A percentile compares a stretch with the other conserved stretches of the same genome.
These are phyloP conservation scores for Kregervanrija delftensis DNA, from an alignment of 805 yeast genomes.

Conservation along the genomic window DNA sequence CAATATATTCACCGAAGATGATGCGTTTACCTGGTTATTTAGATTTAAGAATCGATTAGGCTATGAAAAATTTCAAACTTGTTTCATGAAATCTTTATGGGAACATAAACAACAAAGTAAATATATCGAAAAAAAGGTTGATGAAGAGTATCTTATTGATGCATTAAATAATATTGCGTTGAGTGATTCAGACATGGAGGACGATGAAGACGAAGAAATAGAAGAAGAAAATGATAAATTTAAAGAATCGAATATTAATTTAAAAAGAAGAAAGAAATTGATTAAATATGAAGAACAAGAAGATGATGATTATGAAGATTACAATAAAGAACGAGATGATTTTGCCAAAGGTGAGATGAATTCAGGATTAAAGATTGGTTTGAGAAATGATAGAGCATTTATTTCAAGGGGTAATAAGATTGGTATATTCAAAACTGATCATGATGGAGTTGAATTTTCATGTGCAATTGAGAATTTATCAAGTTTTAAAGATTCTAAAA, in stretches of 20 bases:
- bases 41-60: constrained; percentile 38
- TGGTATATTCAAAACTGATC: constrained; percentile 68
- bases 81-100: constrained; percentile 50
- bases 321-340: constrained; percentile 13
- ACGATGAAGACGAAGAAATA: constrained; percentile 28
- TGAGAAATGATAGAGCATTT: constrained; percentile 62
- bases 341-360: constrained; percentile 32
- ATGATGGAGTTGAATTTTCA: constrained; percentile 48
- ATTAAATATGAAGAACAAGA: constrained; percentile 29
- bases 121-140: constrained; percentile 41
- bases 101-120: constrained; percentile 45
- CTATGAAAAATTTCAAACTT: constrained; percentile 45
- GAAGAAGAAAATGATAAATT: constrained; percentile 26
- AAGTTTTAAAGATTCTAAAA: constrained; percentile 39
- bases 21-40: constrained; percentile 56
- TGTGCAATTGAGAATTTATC: constrained; percentile 62
- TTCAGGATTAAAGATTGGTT: constrained; percentile 64
- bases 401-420: constrained; percentile 73
- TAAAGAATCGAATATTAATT: neutral
- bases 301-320: constrained; percentile 32
- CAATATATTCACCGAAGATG: constrained; percentile 39
- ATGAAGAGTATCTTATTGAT: constrained; percentile 50
- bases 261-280: constrained; percentile 1
- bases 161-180: constrained; percentile 40
- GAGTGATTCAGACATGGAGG: constrained; percentile 28